phyloP scores from a whole-genome alignment of 805 yeast genomes.

The Wickerhamiella spandovensis region DNA sequence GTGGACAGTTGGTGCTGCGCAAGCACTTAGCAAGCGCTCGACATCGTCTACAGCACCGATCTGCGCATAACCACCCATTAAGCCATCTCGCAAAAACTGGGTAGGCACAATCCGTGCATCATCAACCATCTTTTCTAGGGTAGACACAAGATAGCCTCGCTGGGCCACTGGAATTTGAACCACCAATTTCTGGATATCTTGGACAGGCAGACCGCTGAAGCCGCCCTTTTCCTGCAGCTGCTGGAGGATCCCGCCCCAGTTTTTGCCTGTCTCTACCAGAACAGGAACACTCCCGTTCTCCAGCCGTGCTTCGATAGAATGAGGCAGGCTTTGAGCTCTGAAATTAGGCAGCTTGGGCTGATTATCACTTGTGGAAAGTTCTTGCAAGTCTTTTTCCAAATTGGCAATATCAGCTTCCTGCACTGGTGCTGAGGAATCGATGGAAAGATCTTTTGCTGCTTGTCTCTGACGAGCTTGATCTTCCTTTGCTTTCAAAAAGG shows the following conservation, averaged over 20 bases:
- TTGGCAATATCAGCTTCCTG: slow-evolving; percentile 9
- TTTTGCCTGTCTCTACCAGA: neutral
- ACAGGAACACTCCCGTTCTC: neutral
- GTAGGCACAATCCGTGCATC: slow-evolving; percentile 13
- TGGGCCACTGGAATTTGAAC: slow-evolving; percentile 17
- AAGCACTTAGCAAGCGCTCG: slow-evolving; percentile 15
- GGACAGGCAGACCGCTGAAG: slow-evolving; percentile 9
- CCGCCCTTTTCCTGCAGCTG: slow-evolving; percentile 10
- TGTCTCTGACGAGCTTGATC: slow-evolving; percentile 7
- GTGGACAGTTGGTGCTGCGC: slow-evolving; percentile 15
- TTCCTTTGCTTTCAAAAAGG: slow-evolving; percentile 9
- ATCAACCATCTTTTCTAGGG: slow-evolving; percentile 17
- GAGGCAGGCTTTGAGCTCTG: neutral
- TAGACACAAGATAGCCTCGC: slow-evolving; percentile 12
- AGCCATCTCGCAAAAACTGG: slow-evolving; percentile 14
- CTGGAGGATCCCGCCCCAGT: neutral
- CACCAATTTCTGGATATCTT: slow-evolving; percentile 19
- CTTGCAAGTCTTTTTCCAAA: slow-evolving; percentile 11
- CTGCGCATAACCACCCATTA: slow-evolving; percentile 25
- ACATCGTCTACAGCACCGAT: slow-evolving; percentile 17
- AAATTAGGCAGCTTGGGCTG: neutral
- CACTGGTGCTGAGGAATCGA: slow-evolving; percentile 5
- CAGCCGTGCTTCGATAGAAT: neutral
- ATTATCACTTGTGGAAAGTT: neutral
- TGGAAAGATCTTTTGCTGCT: neutral